These are phyloP conservation scores for Pythium myriotylum DNA, from an alignment of 352 stramenopile genomes.

Conservation along the genomic window DNA sequence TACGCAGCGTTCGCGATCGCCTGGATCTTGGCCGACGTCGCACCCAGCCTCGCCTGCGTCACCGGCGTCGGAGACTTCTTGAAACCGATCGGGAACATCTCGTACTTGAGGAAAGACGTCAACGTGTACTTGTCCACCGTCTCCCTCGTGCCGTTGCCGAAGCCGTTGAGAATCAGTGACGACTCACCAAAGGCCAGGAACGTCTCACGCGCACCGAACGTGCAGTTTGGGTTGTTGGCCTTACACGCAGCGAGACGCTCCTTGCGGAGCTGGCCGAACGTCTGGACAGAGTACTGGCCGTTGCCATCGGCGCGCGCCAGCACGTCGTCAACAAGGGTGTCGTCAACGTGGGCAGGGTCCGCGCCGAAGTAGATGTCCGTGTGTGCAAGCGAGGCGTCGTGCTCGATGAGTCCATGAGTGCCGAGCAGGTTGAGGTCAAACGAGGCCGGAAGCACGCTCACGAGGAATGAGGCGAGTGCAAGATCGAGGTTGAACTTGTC, in stretches of 20 bases:
- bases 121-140: constrained; percentile 16
- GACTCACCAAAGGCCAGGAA: constrained; percentile 35
- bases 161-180: constrained; percentile 29
- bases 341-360: constrained; percentile 35
- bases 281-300: constrained; percentile 1
- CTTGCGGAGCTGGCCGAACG: constrained; percentile 13
- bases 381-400: no score
- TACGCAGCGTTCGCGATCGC: background rate
- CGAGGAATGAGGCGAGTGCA: constrained; percentile 33
- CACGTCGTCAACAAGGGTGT: constrained; percentile 31
- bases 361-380: constrained; percentile 34
- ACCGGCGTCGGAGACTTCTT: constrained; percentile 21
- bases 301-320: constrained; percentile 16
- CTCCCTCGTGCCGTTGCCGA: constrained; percentile 25
- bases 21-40: constrained; percentile 25
- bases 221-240: constrained; percentile 6
- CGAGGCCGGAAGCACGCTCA: constrained; percentile 23
- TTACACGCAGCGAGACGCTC: constrained; percentile 2
- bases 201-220: constrained; percentile 17
- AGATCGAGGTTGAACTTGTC: constrained; percentile 51
- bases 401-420: constrained; percentile 32
- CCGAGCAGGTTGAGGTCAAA: constrained; percentile 56
- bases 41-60: constrained; percentile 13
- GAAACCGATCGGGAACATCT: constrained; percentile 36
- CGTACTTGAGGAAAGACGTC: constrained; percentile 35